Percentiles rank a stretch among this genome's conserved stretches.
Conservation (phyloP, 2,329 filamentous ascomycete genomes). For the Stachybotrys chlorohalonatus region DNA sequence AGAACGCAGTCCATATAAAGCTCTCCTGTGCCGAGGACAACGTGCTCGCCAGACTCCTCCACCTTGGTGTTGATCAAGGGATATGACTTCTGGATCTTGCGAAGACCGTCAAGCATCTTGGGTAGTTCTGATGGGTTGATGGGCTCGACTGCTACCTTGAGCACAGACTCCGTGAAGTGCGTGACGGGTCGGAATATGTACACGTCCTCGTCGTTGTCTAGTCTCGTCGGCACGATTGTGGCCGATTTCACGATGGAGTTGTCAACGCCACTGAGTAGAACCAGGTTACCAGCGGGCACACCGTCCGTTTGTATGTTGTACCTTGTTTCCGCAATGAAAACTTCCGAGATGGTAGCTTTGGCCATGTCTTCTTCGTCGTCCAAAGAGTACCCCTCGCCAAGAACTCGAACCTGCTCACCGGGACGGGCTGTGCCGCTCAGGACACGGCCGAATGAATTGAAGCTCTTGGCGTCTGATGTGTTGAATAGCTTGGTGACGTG, state of each 20-base stretch:
- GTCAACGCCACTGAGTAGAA: conserved; percentile 85
- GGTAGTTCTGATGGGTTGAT: conserved; percentile 96
- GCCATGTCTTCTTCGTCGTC: conserved; percentile 99
- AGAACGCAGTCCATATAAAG: conserved; percentile 99
- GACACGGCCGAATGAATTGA: conserved; percentile 83
- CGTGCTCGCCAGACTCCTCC: conserved; percentile 94
- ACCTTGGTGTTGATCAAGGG: conserved; percentile 94
- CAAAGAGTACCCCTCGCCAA: conserved; percentile 90
- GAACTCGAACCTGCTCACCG: conserved; percentile 75
- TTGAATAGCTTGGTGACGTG: conserved; percentile 92
- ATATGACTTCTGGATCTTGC: conserved; percentile 97
- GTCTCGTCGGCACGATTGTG: conserved; percentile 71
- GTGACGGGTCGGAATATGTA: conserved; percentile 91
- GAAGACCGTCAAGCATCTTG: conserved; percentile 95
- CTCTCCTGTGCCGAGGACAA: conserved; percentile 90
- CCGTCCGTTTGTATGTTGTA: conserved; percentile 91
- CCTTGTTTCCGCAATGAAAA: conserved; percentile 83
- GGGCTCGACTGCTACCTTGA: conserved; percentile 96
- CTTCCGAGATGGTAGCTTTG: conserved; percentile 70
- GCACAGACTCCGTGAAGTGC: conserved; percentile 94
- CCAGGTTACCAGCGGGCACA: conserved; percentile 88
- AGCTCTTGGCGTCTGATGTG: conserved; percentile 79
- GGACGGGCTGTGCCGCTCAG: conserved; percentile 84
- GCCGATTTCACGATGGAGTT: conserved; percentile 98
- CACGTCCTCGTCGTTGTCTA: conserved; percentile 82